Evolutionary conservation across 208 protist species (phyloP).

Genomic region (Leishmania tropica): DNA sequence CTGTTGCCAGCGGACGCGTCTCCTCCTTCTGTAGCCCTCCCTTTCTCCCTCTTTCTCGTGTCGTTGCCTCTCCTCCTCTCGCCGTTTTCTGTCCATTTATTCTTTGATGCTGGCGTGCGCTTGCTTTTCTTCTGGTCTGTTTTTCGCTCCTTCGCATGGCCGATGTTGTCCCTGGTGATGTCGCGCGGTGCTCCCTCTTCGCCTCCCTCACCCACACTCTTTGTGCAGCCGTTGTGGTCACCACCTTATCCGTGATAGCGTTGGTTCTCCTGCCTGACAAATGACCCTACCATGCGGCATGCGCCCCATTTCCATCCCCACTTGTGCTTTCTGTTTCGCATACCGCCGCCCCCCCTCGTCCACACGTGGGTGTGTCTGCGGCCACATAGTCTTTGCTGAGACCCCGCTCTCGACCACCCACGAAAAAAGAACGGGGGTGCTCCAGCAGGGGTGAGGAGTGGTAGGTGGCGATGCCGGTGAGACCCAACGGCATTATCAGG

Average conservation of each 20-base stretch:
- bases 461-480: not conserved
- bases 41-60: not conserved
- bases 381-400: not conserved
- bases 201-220: no score
- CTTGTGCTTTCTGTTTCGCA: not conserved
- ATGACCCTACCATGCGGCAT: not conserved
- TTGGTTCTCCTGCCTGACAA: not conserved
- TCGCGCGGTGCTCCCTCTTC: not conserved
- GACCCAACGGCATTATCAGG: not conserved
- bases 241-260: not conserved
- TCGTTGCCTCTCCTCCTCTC: not conserved
- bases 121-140: not conserved
- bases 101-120: not conserved
- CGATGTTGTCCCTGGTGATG: not conserved
- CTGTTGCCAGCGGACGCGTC: not conserved
- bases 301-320: not conserved
- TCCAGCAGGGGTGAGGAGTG: not conserved
- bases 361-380: not conserved
- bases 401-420: not conserved
- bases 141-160: not conserved
- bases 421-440: not conserved
- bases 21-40: not conserved
- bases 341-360: not conserved
- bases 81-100: not conserved
- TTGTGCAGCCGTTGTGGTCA: not conserved